These are phyloP conservation scores for Melampsora larici-populina DNA, from an alignment of 1,284 basidiomycete species.

Conservation along the genomic window DNA sequence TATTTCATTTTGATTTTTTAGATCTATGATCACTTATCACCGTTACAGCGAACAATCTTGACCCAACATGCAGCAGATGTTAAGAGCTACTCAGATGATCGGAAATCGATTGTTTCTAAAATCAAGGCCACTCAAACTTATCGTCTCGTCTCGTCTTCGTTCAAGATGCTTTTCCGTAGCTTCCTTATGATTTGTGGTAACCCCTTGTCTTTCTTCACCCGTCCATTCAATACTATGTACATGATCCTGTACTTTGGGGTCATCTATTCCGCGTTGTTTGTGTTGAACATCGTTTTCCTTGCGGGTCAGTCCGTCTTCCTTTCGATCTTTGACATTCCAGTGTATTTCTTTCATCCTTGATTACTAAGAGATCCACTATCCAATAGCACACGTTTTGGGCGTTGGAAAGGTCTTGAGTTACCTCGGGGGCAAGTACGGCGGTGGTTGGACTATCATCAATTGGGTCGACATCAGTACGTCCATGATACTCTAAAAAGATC, in stretches of 20 bases:
- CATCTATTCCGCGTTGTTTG: constrained; percentile 20
- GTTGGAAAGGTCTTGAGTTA: constrained; percentile 21
- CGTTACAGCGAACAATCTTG: constrained; percentile 28
- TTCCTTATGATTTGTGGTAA: constrained; percentile 14
- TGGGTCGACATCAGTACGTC: constrained; percentile 37
- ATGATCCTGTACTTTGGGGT: constrained; percentile 21
- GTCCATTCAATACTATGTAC: constrained; percentile 32
- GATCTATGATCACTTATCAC: constrained; percentile 27
- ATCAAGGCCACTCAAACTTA: constrained; percentile 5
- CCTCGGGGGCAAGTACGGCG: constrained; percentile 26
- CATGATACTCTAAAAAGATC: not conserved
- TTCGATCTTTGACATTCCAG: not conserved
- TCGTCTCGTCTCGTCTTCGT: not conserved
- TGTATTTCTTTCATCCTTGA: too few species aligned
- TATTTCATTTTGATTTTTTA: not conserved
- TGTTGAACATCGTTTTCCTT: constrained; percentile 31
- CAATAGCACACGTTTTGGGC: constrained; percentile 11
- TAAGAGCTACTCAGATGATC: not conserved
- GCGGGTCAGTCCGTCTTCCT: constrained; percentile 2
- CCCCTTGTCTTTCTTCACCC: constrained; percentile 18
- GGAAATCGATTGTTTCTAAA: constrained; percentile 1
- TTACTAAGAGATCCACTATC: not conserved
- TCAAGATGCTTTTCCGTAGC: not conserved
- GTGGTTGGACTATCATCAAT: constrained; percentile 34
- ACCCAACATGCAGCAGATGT: constrained; percentile 36